phyloP scores from a whole-genome alignment of 192 early-diverging fungal genomes.

The Entophlyctis luteolus region DNA sequence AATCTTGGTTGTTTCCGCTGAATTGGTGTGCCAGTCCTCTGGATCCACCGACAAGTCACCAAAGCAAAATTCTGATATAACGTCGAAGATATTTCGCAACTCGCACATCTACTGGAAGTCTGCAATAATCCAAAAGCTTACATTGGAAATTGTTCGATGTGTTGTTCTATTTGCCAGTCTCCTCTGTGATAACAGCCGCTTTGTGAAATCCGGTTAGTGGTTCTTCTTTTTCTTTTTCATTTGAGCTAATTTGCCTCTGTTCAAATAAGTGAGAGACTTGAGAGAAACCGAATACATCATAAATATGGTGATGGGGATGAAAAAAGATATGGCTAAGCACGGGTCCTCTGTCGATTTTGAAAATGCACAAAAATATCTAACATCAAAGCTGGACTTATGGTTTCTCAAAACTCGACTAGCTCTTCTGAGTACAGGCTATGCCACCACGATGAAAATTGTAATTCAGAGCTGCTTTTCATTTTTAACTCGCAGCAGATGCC shows the following conservation, averaged over 20 bases:
- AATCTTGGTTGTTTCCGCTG: background rate
- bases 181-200: constrained; percentile 47
- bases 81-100: constrained; percentile 39
- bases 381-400: constrained; percentile 49
- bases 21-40: background rate
- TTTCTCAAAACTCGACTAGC: constrained; percentile 41
- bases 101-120: constrained; percentile 34
- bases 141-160: constrained; percentile 40
- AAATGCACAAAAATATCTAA: constrained; percentile 34
- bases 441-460: constrained; percentile 33
- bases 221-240: background rate
- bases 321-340: constrained; percentile 47
- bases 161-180: constrained; percentile 37
- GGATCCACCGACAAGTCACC: background rate
- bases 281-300: constrained; percentile 52
- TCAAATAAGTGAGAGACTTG: constrained; percentile 37
- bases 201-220: constrained; percentile 35
- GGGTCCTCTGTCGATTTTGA: constrained; percentile 42
- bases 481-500: background rate
- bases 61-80: constrained; percentile 21
- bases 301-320: constrained; percentile 40
- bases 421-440: constrained; percentile 32
- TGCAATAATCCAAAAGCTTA: constrained; percentile 33
- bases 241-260: no score
- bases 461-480: background rate